Base-by-base conservation (phyloP, 352 stramenopile species). In the Pythium rhizo-oryzae region DNA sequence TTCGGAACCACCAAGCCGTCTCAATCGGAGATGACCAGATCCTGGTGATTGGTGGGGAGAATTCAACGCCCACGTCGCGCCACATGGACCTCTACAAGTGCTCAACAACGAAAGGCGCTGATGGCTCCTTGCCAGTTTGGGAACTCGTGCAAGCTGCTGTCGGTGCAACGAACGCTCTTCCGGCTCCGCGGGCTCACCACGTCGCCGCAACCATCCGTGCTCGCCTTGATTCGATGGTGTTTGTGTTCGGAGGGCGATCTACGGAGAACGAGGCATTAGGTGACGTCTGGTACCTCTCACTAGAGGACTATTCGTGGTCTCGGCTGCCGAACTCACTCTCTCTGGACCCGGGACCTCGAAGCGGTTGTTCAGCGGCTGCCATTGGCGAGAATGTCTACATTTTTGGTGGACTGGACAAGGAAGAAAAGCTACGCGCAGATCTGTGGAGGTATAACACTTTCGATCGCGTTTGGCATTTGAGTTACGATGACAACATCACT, bases 401-500 rank as follows among this genome's bases (percentile, higher is more conserved):
- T 0, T 96, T 95, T 64, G 89, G 87, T 44, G 89, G 89, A 1
- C 72, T 90, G 62, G 87, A 95, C 68, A 86, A 86, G 43, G 87
- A 93, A 69, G 86, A 92, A 51, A 90, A 89, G 41, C 72, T 89
- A 19, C 76, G 87, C 30, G 81, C 87, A 4, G 89, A 95, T 60
- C 67, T 96, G 18, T 96, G 89, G 89, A 71, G 85, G 16, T 95
- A 94, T 63, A 95, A 95, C 63, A 92, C 86, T 2, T 96, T 96
- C 67, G 89, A 96, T 59, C 85, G 87, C 19, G 71, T 93, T 30
- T 96, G 89, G 89, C 81, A 94, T 60, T 77, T 96, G 44, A 94
- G 84, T 25, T 76, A 95, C 58, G 87, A 95, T 39, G 89, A 96
- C 65, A 89, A 84, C 62, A 89, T 94, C 41, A 76, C 65, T 9